Evolutionary conservation across 768 basidiomycete species (phyloP).

Genomic region (Tylopilus subfusipes): DNA sequence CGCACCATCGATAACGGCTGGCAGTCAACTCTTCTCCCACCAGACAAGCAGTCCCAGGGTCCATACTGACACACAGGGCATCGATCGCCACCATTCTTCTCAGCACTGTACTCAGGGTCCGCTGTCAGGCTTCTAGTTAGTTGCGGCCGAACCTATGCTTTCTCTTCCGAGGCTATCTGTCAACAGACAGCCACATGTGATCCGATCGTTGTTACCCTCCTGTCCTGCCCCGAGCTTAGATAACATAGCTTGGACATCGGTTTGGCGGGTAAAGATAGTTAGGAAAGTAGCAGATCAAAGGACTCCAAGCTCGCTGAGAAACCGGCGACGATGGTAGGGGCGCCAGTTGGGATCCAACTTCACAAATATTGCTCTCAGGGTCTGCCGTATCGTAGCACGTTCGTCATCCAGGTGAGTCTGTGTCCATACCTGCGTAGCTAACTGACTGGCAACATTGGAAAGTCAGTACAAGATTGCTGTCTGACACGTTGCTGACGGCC

Average conservation of each 20-base stretch:
- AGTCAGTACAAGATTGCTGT: not conserved
- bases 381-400: not conserved
- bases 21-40: not conserved
- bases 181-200: not conserved
- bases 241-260: not conserved
- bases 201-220: not conserved
- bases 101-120: not conserved
- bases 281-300: not conserved
- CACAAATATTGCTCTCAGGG: not conserved
- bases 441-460: not conserved
- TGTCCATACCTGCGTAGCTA: not conserved
- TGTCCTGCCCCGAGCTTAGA: not conserved
- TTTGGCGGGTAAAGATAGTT: not conserved
- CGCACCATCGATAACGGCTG: not conserved
- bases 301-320: not conserved
- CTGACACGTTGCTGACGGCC: not conserved
- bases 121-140: not conserved
- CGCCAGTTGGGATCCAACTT: not conserved
- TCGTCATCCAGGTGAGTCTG: not conserved
- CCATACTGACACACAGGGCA: not conserved
- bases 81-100: conserved; percentile 1
- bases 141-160: not conserved
- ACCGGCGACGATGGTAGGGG: not conserved
- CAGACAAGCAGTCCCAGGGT: not conserved
- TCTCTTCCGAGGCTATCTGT: not conserved